Base-by-base conservation (phyloP, 352 stramenopile species). In the Phytophthora idaei region DNA sequence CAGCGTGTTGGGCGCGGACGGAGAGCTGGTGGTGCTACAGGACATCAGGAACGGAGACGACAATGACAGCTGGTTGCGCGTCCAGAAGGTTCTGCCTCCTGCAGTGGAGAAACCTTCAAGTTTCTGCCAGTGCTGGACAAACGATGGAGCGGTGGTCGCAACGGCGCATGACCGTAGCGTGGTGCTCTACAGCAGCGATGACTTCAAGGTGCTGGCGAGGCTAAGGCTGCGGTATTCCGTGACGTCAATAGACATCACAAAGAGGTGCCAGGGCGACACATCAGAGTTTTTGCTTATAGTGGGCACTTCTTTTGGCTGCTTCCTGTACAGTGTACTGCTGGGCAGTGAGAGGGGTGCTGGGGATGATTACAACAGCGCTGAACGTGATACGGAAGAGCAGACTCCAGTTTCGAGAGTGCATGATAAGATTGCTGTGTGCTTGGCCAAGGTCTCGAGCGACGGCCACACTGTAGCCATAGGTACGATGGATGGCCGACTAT, bases 41-140 rank as follows among this genome's bases (percentile, higher is more conserved):
- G 56, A 42, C 11, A 42, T 8, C 27, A 8, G 14, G n/a, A 52
- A 53, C 1, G 45, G 50, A 44, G 60, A 34, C 5, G 5, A 68
- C 54, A 52, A 52, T 17, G 55, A 45, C 56, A 71, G 17, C 15
- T 68, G 44, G 1, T 51, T 87, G 4, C 29, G 48, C 10, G 67
- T 89, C 1, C 37, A 61, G 8, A 78, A 79, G 66, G 64, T 89
- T 29, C 32, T 90, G 36, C 60, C 61, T 5, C 57, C 79, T 2
- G 11, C 28, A 1, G 29, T 41, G 4, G 32, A 42, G 3, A 63
- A 57, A 2, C 45, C 73, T 25, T 69, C 58, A 29, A 80, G 48
- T 47, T 78, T 89, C 56, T 86, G 80, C 53, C 81, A 92, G 45
- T 81, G 78, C 56, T 92, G 81, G 81, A 52, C 73, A 21, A 44